Base-by-base conservation (phyloP, 768 basidiomycete genomes). In the Ephemerocybe angulata region DNA sequence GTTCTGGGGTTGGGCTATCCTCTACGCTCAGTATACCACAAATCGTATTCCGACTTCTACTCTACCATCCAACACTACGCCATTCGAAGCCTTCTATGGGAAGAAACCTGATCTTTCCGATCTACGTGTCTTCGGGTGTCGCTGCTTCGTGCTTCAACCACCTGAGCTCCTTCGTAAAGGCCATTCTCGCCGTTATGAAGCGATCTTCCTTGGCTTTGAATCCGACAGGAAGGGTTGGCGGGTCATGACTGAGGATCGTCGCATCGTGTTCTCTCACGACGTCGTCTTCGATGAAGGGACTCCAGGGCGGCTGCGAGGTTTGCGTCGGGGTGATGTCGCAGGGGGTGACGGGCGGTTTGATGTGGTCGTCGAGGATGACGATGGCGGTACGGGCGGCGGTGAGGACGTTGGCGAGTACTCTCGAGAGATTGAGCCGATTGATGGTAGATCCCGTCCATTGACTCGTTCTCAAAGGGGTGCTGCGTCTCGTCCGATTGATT, bases 121-220 rank as follows among this genome's bases (percentile, higher is more conserved):
- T 29, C 58, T 70, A 6, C 58, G 62, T 1, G 66, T 69, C 6
- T 72, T 62, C 62, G 67, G 69, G 43, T 67, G 66, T 27, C 53
- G 58, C 8, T 67, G 65, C 40, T 70, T 58, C 40, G 55, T 60
- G 1, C 43, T 62, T 62, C 52, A 44, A 2, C n/a, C n/a, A n/a
- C n/a, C n/a, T n/a, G n/a, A n/a, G n/a, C n/a, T n/a, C n/a, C n/a
- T n/a, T n/a, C n/a, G n/a, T n/a, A n/a, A n/a, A n/a, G n/a, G n/a
- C n/a, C n/a, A n/a, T n/a, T n/a, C n/a, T n/a, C n/a, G n/a, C 19
- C 38, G 4, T 48, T 62, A 55, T 48, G 56, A 64, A 24, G 65
- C 60, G 7, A 63, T 67, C 22, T 69, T 67, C 21, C 19, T 62
- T 19, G 62, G 64, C 5, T 65, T 62, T 41, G 54, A 61, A 10